Evolutionary conservation across 2,329 filamentous ascomycete species (phyloP), one percentile per base, ranked within the genome.

Genomic region (Westerdykella ornata): DNA sequence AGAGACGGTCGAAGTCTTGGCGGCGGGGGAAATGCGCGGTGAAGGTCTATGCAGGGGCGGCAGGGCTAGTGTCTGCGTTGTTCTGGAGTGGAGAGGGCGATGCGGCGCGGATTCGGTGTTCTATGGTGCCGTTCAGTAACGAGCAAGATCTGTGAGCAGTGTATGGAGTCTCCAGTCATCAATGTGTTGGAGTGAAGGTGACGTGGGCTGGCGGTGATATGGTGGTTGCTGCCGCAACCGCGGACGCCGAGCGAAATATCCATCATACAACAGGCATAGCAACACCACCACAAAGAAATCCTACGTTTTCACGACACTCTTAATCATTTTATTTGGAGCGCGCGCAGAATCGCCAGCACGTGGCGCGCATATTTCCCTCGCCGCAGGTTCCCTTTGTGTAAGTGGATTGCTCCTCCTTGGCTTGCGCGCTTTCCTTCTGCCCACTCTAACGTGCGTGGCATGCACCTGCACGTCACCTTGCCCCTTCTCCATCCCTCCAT

Each of bases 11-110:
- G 28, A 48, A 43, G 36, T 49, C 56, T 56, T 43, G 44, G 46
- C 54, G 41, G 41, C 9, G 42, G 37, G n/a, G 46, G 44, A 46
- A 51, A 38, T 51, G 56, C 50, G 55, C 50, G 56, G 54, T 49
- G 53, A 22, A 42, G 34, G n/a, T n/a, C n/a, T n/a, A 13, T 29
- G 40, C 20, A 35, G 35, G 35, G 29, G 37, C 37, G 22, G 28
- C 32, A 36, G 22, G 37, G 29, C 35, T 31, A 37, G 37, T 39
- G 41, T 37, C 43, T 36, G 30, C 22, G 32, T 29, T 19, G 34
- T 38, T 38, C 38, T 31, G 45, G 19, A 28, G 17, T 32, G 14
- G 20, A 33, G 39, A 13, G 14, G 8, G 30, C n/a, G 30, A 17
- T 33, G 30, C 30, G 30, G n/a, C n/a, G 12, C 30, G 8, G 30